Conservation (phyloP, 352 stramenopile genomes). For the Globisporangium acanthophoron region DNA sequence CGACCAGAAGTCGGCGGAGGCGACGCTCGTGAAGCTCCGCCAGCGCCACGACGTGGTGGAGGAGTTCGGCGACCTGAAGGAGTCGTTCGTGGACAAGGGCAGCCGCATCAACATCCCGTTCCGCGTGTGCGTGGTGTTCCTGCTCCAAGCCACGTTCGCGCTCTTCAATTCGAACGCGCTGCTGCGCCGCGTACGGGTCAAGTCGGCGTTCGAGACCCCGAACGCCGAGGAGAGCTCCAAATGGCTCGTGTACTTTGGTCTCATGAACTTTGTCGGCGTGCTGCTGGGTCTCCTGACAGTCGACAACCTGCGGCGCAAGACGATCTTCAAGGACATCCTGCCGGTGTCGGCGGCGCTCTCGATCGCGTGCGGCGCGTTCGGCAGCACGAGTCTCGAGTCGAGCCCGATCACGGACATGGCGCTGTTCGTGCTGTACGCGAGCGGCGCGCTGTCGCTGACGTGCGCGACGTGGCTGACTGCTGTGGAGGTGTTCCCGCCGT, state of each 20-base stretch:
- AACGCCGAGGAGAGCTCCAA: slow-evolving; percentile 64
- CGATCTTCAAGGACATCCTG: slow-evolving; percentile 84
- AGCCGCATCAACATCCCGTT: slow-evolving; percentile 64
- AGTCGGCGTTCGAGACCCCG: slow-evolving; percentile 27
- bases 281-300: slow-evolving; percentile 70
- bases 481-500: slow-evolving; percentile 81
- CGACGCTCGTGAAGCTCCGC: slow-evolving; percentile 54
- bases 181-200: slow-evolving; percentile 57
- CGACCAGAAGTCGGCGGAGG: slow-evolving; percentile 63
- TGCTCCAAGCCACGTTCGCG: slow-evolving; percentile 61
- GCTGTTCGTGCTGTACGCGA: slow-evolving; percentile 66
- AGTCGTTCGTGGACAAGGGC: slow-evolving; percentile 62
- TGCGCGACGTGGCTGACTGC: slow-evolving; percentile 79
- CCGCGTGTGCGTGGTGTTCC: slow-evolving; percentile 53
- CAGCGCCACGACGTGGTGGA: slow-evolving; percentile 82
- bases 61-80: slow-evolving; percentile 63
- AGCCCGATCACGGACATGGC: slow-evolving; percentile 40
- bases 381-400: slow-evolving; percentile 34
- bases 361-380: slow-evolving; percentile 50
- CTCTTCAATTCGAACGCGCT: slow-evolving; percentile 68
- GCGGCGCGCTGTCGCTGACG: slow-evolving; percentile 59
- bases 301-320: slow-evolving; percentile 84
- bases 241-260: slow-evolving; percentile 77
- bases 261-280: slow-evolving; percentile 67
- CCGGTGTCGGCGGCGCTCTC: slow-evolving; percentile 60